Evolutionary conservation across 179 eudicot species (phyloP).

Genomic region (Spinacia oleracea): DNA sequence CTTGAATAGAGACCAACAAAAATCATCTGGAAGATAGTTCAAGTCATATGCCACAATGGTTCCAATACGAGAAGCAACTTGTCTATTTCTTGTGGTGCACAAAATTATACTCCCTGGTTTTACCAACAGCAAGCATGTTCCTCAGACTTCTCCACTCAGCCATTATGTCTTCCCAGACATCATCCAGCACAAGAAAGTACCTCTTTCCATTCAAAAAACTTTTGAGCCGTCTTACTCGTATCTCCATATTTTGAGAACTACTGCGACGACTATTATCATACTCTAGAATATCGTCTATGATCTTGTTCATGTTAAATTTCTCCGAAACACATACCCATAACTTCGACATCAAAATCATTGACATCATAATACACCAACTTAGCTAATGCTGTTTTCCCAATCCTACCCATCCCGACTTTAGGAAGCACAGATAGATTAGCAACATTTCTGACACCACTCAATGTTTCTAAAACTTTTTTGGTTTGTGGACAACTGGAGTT

Average conservation of each 20-base stretch:
- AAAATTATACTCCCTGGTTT: conserved; percentile 35
- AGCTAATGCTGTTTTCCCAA: too few species aligned
- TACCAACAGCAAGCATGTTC: conserved; percentile 21
- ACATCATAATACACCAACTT: conserved; percentile 35
- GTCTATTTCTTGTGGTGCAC: conserved; percentile 8
- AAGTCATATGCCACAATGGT: background rate
- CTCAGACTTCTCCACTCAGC: conserved; percentile 33
- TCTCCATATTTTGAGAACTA: conserved; percentile 29
- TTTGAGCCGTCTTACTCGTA: conserved; percentile 22
- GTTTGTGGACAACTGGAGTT: background rate
- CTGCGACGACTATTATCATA: conserved; percentile 26
- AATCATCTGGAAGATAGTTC: conserved; percentile 3
- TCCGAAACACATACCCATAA: conserved; percentile 41
- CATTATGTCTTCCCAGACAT: conserved; percentile 42
- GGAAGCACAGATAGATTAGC: background rate
- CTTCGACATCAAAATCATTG: conserved; percentile 30
- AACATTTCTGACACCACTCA: background rate
- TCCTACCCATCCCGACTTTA: conserved; percentile 35
- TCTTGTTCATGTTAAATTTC: background rate
- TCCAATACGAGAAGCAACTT: conserved; percentile 14
- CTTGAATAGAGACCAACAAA: conserved; percentile 26
- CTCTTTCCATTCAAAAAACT: conserved; percentile 23
- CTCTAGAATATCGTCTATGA: conserved; percentile 31
- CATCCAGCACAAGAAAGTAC: conserved; percentile 49
- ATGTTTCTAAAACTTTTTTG: background rate